phyloP scores from a whole-genome alignment of 164 flowering plant genomes.

The Stephania japonica region DNA sequence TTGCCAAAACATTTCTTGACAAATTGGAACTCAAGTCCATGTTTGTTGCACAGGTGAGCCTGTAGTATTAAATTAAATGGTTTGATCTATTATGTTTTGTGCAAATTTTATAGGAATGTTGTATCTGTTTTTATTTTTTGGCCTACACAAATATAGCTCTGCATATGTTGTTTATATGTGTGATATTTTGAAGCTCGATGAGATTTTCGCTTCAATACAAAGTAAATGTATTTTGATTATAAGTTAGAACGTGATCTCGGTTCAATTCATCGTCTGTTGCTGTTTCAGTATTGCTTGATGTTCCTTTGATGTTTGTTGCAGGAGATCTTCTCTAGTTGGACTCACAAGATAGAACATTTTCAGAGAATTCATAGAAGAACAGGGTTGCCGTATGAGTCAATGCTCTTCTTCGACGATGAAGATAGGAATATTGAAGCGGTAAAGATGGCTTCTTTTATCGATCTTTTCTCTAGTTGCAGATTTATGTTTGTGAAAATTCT shows the following conservation, averaged over 20 bases:
- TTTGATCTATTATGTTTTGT: no score
- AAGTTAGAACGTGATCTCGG: no score
- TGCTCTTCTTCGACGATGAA: slow-evolving; percentile 97
- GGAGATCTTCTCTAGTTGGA: slow-evolving; percentile 95
- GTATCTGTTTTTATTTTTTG: no score
- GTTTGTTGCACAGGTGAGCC: slow-evolving; percentile 76
- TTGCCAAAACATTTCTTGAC: slow-evolving; percentile 77
- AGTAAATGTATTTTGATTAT: no score
- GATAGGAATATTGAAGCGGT: slow-evolving; percentile 82
- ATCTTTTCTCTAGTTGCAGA: background rate
- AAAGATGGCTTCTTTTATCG: slow-evolving; percentile 11
- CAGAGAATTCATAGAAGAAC: slow-evolving; percentile 70
- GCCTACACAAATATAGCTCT: no score
- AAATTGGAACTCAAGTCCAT: slow-evolving; percentile 63
- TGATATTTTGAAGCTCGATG: no score
- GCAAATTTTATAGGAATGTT: no score
- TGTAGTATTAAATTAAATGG: no score
- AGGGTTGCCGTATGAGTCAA: slow-evolving; percentile 67
- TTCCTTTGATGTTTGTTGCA: slow-evolving; percentile 23
- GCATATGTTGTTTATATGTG: no score
- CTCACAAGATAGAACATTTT: slow-evolving; percentile 92
- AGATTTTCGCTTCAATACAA: no score
- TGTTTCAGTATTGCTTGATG: background rate
- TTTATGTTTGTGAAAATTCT: background rate
- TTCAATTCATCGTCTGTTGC: no score